Base-by-base conservation (phyloP, 2,329 filamentous ascomycete species). In the Botrytis elliptica region DNA sequence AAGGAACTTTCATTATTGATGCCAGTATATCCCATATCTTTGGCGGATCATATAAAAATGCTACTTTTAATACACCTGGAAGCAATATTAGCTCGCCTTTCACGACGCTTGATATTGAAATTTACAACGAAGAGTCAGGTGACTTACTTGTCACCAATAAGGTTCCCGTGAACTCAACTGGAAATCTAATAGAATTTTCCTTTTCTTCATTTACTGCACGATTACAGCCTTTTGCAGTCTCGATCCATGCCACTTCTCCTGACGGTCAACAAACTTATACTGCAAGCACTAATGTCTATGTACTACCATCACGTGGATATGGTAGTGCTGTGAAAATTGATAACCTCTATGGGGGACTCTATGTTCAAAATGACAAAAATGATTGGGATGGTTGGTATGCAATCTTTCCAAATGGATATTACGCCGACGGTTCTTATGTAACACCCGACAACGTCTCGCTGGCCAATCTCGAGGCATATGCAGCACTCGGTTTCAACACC, bases 311-410 rank as follows among this genome's bases (percentile, higher is more conserved):
- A 6, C 82, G 82, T 7, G 81, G 82, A 67, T 80, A 80, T 42
- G 85, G 85, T 44, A 86, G 84, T 73, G 82, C 83, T 7, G 83
- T 84, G 8, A 85, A 84, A 74, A 80, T 87, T 7, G 86, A 87
- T 73, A 83, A 83, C 71, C 80, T 86, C 0, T 81, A 84, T 74
- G 85, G 85, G 25, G 85, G 84, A 10, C 81, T 87, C 36, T 77
- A 83, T 8, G 81, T 86, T 0, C 82, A 83, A 55, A 83, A 84
- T 72, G 72, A 73, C 0, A 49, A 72, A 33, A 80, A 80, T 65
- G 71, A 76, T 25, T 81, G 80, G 62, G 79, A 63, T 2, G 78
- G 78, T 14, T 81, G 78, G 77, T 81, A 81, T 49, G 77, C 83
- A 0, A 72, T 87, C 8, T 81, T 86, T n/a, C 85, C 85, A 0